Percentiles rank a stretch among this genome's conserved stretches.
phyloP scores from a whole-genome alignment of 495 filamentous ascomycete genomes.

The Peziza echinospora region DNA sequence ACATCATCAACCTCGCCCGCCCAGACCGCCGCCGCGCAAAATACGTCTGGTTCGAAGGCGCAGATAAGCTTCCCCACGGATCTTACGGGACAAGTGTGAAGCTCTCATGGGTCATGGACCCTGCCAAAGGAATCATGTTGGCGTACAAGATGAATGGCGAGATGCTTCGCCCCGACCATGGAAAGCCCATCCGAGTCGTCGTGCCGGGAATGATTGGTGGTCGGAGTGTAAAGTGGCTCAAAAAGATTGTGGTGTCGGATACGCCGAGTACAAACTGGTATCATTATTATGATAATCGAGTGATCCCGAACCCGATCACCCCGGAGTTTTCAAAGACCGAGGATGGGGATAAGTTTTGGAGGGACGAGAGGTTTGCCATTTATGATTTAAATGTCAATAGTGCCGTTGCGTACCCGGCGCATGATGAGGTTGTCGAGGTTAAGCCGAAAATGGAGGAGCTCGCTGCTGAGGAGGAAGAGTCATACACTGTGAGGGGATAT shows the following conservation, averaged over 20 bases:
- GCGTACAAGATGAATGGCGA: constrained; percentile 91
- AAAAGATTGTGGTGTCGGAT: constrained; percentile 56
- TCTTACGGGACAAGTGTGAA: constrained; percentile 79
- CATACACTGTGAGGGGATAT: constrained; percentile 56
- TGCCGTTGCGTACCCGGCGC: constrained; percentile 57
- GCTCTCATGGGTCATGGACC: constrained; percentile 73
- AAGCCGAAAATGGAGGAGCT: not conserved
- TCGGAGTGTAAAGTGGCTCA: constrained; percentile 89
- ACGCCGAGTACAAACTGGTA: constrained; percentile 87
- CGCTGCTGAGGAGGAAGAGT: constrained; percentile 23
- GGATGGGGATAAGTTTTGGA: constrained; percentile 54
- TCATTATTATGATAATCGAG: constrained; percentile 85
- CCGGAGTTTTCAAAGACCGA: constrained; percentile 53
- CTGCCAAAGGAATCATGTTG: constrained; percentile 68
- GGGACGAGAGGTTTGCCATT: constrained; percentile 81
- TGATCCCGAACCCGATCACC: constrained; percentile 69
- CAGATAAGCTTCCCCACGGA: constrained; percentile 77
- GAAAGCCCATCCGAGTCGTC: constrained; percentile 61
- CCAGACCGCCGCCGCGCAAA: constrained; percentile 46
- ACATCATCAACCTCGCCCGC: constrained; percentile 46
- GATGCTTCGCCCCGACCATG: constrained; percentile 63
- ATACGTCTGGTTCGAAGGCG: constrained; percentile 79
- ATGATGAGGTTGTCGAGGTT: constrained; percentile 41
- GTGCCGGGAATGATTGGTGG: constrained; percentile 91
- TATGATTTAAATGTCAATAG: constrained; percentile 86